A percentile compares a stretch with the other conserved stretches of the same genome.
Conservation (phyloP, 371 early-diverging fungal species). For the Mortierella sp. region DNA sequence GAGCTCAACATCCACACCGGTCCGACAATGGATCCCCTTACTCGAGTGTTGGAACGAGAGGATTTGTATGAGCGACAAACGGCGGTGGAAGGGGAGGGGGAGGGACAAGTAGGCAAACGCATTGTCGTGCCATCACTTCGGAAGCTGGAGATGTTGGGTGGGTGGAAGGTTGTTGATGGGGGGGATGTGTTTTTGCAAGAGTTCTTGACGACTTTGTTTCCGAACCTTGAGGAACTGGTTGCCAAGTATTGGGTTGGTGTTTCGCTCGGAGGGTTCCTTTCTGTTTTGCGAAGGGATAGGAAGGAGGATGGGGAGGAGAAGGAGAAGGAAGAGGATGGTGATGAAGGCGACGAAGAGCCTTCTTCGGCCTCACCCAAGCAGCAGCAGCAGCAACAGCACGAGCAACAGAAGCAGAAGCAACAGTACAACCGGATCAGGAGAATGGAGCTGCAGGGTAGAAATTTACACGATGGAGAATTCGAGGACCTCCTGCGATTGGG, state of each 20-base stretch:
- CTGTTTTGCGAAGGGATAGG: background rate
- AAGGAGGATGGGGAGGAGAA: background rate
- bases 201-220: background rate
- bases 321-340: no score
- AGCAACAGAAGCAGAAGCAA: background rate
- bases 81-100: background rate
- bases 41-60: background rate
- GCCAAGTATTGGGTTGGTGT: background rate
- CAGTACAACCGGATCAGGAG: background rate
- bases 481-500: background rate
- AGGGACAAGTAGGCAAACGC: background rate
- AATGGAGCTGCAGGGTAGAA: background rate
- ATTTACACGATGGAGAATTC: background rate
- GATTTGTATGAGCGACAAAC: background rate
- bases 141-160: background rate
- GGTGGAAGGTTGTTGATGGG: background rate
- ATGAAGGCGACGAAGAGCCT: background rate
- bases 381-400: background rate
- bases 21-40: background rate
- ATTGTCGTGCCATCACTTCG: background rate
- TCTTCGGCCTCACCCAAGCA: background rate
- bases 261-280: background rate
- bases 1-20: background rate
- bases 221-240: background rate
- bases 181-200: background rate